A percentile compares a stretch with the other conserved stretches of the same genome.
Conservation (phyloP, 305 asterid genomes). For the Euphrasia arctica region DNA sequence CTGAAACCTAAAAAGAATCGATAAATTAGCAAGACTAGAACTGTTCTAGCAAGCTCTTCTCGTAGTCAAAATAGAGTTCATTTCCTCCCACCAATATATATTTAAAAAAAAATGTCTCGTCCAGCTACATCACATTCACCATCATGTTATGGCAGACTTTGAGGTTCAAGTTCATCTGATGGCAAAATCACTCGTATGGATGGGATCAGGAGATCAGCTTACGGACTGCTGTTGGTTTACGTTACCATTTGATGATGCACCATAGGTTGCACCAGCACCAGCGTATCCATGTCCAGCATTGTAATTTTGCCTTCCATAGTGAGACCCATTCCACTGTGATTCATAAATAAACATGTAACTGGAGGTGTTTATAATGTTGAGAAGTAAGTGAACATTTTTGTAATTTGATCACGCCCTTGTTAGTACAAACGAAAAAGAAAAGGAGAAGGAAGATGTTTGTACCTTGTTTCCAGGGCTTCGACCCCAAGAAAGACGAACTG, state of each 20-base stretch:
- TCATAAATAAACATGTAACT: slow-evolving; percentile 23
- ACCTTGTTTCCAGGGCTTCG: slow-evolving; percentile 79
- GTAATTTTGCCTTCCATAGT: slow-evolving; percentile 63
- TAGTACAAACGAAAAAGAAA: background rate
- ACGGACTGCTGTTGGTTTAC: slow-evolving; percentile 68
- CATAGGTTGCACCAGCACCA: slow-evolving; percentile 44
- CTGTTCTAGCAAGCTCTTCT: slow-evolving; percentile 30
- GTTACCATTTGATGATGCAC: slow-evolving; percentile 52
- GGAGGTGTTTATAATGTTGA: background rate
- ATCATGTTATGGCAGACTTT: slow-evolving; percentile 28
- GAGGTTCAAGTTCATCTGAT: slow-evolving; percentile 27
- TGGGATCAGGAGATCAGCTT: slow-evolving; percentile 37
- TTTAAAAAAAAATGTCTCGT: slow-evolving; percentile 28
- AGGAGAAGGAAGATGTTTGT: background rate
- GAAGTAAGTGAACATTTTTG: background rate
- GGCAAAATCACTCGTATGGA: slow-evolving; percentile 11
- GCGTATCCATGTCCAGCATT: slow-evolving; percentile 54
- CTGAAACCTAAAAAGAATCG: slow-evolving; percentile 1
- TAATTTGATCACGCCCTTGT: background rate
- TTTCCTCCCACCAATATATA: slow-evolving; percentile 20
- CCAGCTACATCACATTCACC: slow-evolving; percentile 67
- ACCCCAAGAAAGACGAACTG: slow-evolving; percentile 97
- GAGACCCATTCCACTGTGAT: slow-evolving; percentile 54
- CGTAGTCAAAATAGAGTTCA: slow-evolving; percentile 28
- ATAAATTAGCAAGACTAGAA: slow-evolving; percentile 30